Base-by-base conservation (phyloP, 2,329 filamentous ascomycete genomes). In the Pestalotiopsis sp. region DNA sequence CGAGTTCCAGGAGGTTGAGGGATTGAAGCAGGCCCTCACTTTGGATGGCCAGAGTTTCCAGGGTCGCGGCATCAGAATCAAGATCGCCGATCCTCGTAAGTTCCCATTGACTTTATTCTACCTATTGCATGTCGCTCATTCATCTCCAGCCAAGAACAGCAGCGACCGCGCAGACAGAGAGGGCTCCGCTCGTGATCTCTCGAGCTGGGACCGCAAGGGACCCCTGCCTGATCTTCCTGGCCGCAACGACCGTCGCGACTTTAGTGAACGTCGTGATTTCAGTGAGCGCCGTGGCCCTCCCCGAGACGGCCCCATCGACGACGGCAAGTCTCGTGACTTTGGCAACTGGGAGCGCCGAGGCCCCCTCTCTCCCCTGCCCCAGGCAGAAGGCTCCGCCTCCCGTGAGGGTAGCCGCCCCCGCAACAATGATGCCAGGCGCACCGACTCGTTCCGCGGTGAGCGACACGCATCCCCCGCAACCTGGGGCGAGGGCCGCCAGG, bases 41-140 rank as follows among this genome's bases (percentile, higher is more conserved):
- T 88, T 96, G 72, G 95, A 95, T 77, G 93, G 94, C 75, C 86
- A 90, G 70, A 90, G 89, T 69, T 95, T 98, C 81, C 92, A 97
- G 80, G 94, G 94, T 75, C 92, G 96, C 74, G 92, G 91, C 78
- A 94, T 99, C 80, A 91, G 94, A 80, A 92, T 98, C 79, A 98
- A 95, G 85, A 91, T 99, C 78, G 97, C 96, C 65, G 97, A 99
- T 85, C 96, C 96, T 81, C 95, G 96, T 99, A 92, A 83, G 94
- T 20, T 31, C 66, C n/a, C 5, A 23, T n/a, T 23, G 45, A 17
- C 62, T 76, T 27, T 39, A 20, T 64, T 45, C 45, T 65, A 60
- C 31, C 59, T 25, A 69, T 20, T 31, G 31, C 31, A 36, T 36
- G 59, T 12, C 70, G 69, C 80, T 87, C 73, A 89, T 79, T 69